These are phyloP conservation scores for Penicillium sclerotigenum DNA, from an alignment of 2,329 filamentous ascomycete species.

Conservation along the genomic window DNA sequence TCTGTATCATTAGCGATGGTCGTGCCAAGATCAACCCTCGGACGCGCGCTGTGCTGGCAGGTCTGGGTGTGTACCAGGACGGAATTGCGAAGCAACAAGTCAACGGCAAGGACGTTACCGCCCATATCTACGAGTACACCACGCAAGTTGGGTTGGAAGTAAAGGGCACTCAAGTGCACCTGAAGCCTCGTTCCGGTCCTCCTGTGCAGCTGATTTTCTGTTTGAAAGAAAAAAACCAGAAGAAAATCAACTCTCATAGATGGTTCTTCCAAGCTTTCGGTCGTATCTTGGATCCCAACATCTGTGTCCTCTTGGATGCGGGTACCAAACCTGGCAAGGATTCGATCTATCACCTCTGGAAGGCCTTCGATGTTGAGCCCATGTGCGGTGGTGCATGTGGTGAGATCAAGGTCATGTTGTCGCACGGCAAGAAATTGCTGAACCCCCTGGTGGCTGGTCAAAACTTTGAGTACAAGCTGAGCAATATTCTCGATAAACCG, in stretches of 20 bases:
- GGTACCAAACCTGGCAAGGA: slow-evolving; percentile 91
- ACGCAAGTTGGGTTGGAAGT: slow-evolving; percentile 69
- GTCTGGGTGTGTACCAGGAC: slow-evolving; percentile 95
- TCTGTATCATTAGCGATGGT: slow-evolving; percentile 94
- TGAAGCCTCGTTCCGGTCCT: slow-evolving; percentile 77
- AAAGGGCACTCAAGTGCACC: slow-evolving; percentile 81
- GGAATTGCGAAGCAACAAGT: slow-evolving; percentile 98
- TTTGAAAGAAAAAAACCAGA: slow-evolving; percentile 98
- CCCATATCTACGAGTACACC: slow-evolving; percentile 84
- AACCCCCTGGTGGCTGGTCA: slow-evolving; percentile 95
- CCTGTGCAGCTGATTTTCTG: slow-evolving; percentile 98
- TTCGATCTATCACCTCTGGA: slow-evolving; percentile 98
- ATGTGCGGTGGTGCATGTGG: slow-evolving; percentile 97
- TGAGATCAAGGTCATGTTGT: slow-evolving; percentile 98
- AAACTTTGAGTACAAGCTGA: slow-evolving; percentile 99
- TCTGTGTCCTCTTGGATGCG: slow-evolving; percentile 92
- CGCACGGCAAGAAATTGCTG: slow-evolving; percentile 77
- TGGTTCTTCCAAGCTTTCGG: slow-evolving; percentile 99
- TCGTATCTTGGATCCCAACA: slow-evolving; percentile 85
- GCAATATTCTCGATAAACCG: slow-evolving; percentile 97
- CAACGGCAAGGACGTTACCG: slow-evolving; percentile 92
- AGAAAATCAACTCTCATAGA: slow-evolving; percentile 99
- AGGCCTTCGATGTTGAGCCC: slow-evolving; percentile 94
- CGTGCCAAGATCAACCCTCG: slow-evolving; percentile 94
- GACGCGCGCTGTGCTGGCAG: slow-evolving; percentile 83